These are phyloP conservation scores for Mycena albidolilacea DNA, from an alignment of 768 basidiomycete species.

Conservation along the genomic window DNA sequence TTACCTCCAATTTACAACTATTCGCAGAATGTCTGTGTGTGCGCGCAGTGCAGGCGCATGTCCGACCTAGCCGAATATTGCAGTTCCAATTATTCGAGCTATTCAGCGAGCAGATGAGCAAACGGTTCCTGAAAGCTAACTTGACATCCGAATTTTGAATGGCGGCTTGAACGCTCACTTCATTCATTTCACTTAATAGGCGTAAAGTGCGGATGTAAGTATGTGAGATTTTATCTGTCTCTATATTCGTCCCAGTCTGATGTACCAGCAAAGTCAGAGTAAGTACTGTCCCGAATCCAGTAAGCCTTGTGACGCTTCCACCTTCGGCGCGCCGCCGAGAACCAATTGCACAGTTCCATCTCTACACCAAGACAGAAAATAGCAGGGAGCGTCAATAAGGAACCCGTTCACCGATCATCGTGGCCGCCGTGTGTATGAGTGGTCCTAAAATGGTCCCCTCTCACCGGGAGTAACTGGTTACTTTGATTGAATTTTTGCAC, in stretches of 20 bases:
- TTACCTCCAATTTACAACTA: too few relatives aligned
- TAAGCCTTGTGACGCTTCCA: neutral
- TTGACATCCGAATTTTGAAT: neutral
- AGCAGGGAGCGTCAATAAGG: neutral
- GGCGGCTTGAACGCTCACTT: neutral
- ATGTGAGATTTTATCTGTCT: too few relatives aligned
- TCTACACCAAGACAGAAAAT: neutral
- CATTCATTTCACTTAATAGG: neutral
- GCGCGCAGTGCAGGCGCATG: neutral
- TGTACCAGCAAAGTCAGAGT: too few relatives aligned
- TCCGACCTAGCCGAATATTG: conserved; percentile 1
- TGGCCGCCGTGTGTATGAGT: neutral
- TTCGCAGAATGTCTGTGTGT: neutral
- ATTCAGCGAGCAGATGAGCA: neutral
- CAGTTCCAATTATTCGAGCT: neutral
- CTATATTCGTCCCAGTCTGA: too few relatives aligned
- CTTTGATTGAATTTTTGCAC: neutral
- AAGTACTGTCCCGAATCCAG: neutral
- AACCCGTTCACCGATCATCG: neutral
- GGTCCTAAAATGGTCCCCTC: too few relatives aligned
- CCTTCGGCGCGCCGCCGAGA: neutral
- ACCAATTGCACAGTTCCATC: neutral
- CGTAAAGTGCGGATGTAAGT: neutral
- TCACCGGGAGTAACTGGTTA: neutral
- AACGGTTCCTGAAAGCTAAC: neutral